phyloP scores from a whole-genome alignment of 1,139 yeast genomes.

The Arxiozyma bovina region DNA sequence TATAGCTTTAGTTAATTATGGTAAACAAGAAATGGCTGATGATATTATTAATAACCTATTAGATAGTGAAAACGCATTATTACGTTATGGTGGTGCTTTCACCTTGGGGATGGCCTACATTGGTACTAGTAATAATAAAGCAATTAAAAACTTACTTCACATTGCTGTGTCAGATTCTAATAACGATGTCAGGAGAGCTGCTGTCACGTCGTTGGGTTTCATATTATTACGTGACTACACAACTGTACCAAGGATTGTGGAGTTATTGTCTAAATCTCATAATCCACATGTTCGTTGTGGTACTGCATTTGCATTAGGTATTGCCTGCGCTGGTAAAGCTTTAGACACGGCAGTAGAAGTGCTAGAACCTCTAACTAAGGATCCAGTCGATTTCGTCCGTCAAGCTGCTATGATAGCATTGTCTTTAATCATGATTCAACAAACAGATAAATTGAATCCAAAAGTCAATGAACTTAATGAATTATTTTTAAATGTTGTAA shows the following conservation, averaged over 20 bases:
- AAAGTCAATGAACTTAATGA: slow-evolving; percentile 72
- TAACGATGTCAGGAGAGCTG: slow-evolving; percentile 94
- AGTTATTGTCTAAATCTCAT: slow-evolving; percentile 84
- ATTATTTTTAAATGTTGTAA: slow-evolving; percentile 62
- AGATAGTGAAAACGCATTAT: slow-evolving; percentile 67
- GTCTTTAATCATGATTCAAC: slow-evolving; percentile 89
- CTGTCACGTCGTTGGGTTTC: slow-evolving; percentile 91
- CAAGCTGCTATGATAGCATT: slow-evolving; percentile 95
- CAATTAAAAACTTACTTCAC: slow-evolving; percentile 79
- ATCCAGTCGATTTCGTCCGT: slow-evolving; percentile 93
- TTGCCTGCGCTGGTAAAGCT: slow-evolving; percentile 94
- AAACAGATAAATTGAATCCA: slow-evolving; percentile 76
- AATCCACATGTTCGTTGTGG: slow-evolving; percentile 98
- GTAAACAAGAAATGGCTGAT: slow-evolving; percentile 78
- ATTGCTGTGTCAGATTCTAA: slow-evolving; percentile 94
- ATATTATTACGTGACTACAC: slow-evolving; percentile 83
- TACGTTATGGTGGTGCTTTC: slow-evolving; percentile 94
- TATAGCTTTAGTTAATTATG: slow-evolving; percentile 76
- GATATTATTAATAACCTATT: slow-evolving; percentile 57
- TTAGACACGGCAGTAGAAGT: slow-evolving; percentile 83
- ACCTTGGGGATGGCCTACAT: slow-evolving; percentile 93
- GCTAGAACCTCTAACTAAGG: slow-evolving; percentile 85
- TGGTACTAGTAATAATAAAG: slow-evolving; percentile 87
- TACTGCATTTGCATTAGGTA: slow-evolving; percentile 93
- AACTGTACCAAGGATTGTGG: slow-evolving; percentile 92